Evolutionary conservation across 176 grass and related monocot genomes (phyloP), one percentile per base, ranked within the genome.

Genomic region (Oryza meridionalis): DNA sequence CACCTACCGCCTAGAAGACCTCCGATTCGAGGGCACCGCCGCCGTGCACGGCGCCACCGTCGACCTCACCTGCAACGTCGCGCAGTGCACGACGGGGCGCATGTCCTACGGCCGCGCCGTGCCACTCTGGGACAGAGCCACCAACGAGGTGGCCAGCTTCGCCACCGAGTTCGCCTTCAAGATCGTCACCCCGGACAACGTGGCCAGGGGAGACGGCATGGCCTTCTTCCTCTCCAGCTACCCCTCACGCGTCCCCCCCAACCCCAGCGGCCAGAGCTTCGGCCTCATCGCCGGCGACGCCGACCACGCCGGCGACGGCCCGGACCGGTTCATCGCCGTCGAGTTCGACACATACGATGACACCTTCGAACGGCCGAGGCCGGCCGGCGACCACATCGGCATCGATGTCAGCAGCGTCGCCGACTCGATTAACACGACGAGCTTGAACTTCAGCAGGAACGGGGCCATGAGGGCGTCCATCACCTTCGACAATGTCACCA

Each of bases 201-300:
- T 6, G 6, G 70, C 44, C 70, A 51, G 49, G 1, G 70, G 70
- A 16, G 46, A 75, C 72, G 72, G 72, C 72, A 75, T 75, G 72
- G 72, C 72, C 25, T 75, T 53, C 72, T 75, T 75, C 72, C 15
- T 75, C 45, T 26, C 72, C 12, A 9, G 46, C 26, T 73, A 73
- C 70, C 70, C 70, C 13, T 73, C 43, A 15, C 13, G 7, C 7
- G 7, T 73, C 1, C 21, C 70, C 11, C 17, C 22, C 3, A 8
- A 24, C 3, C 10, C 42, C 1, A 13, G 6, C n/a, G 70, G 70
- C 42, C 29, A 7, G 1, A 5, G 0, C 46, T 24, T 49, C 26
- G 72, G 72, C 26, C 72, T 75, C 45, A 51, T 51, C 49, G 14
- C 12, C 49, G 49, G 49, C 3, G 14, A 51, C 49, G 49, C 14